Evolutionary conservation across 1,284 basidiomycete species (phyloP).

Genomic region (Puccinia triticina): DNA sequence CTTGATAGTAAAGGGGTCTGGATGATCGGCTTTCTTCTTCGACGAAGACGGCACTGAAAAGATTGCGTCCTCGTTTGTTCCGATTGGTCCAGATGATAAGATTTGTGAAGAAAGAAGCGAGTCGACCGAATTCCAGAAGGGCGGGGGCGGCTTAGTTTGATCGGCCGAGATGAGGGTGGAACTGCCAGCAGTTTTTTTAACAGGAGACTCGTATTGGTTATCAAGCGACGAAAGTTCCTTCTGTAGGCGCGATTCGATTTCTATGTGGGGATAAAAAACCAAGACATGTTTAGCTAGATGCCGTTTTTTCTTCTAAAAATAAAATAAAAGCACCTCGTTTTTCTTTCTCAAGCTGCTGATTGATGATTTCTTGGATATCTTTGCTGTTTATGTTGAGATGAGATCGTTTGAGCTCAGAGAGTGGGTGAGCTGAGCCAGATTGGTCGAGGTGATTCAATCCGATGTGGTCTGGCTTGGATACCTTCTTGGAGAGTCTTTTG

Average conservation of each 20-base stretch:
- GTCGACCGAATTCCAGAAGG: slow-evolving; percentile 6
- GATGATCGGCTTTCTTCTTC: not conserved
- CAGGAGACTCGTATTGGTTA: slow-evolving; percentile 34
- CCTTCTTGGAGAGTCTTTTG: slow-evolving; percentile 37
- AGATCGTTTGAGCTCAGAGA: slow-evolving; percentile 30
- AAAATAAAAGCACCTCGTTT: not conserved
- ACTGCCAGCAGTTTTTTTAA: slow-evolving; percentile 10
- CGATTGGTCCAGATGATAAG: not conserved
- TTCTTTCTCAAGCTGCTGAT: slow-evolving; percentile 31
- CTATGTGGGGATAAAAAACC: not conserved
- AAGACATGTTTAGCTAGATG: not conserved
- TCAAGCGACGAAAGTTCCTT: slow-evolving; percentile 24
- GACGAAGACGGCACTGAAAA: not conserved
- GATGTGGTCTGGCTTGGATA: slow-evolving; percentile 25
- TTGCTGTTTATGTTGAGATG: slow-evolving; percentile 27
- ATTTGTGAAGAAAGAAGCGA: slow-evolving; percentile 1
- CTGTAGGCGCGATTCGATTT: slow-evolving; percentile 29
- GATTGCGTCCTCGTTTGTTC: not conserved
- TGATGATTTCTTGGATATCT: slow-evolving; percentile 31
- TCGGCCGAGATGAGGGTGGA: slow-evolving; percentile 3
- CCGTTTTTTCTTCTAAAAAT: not conserved
- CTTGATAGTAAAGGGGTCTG: slow-evolving; percentile 5
- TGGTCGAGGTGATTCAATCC: not conserved
- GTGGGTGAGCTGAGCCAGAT: slow-evolving; percentile 4
- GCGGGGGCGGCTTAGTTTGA: not conserved